Evolutionary conservation across 1,284 basidiomycete genomes (phyloP).

Genomic region (Moniliophthora roreri): DNA sequence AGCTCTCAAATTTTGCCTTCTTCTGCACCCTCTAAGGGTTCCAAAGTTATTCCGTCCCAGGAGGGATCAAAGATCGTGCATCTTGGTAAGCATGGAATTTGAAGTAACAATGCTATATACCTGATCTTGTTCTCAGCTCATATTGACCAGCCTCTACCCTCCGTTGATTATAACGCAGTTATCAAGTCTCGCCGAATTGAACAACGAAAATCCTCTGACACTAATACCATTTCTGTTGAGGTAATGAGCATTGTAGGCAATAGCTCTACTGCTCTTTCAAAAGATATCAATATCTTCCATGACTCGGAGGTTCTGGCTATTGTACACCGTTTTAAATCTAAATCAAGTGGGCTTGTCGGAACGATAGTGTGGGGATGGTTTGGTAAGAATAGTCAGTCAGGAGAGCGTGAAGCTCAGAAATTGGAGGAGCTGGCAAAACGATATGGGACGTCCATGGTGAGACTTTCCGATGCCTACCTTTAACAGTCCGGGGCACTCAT

Average conservation of each 20-base stretch:
- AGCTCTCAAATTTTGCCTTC: too few species aligned
- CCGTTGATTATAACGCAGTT: constrained; percentile 48
- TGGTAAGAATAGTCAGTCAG: constrained; percentile 50
- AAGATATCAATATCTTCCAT: constrained; percentile 59
- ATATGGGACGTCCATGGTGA: constrained; percentile 63
- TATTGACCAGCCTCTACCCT: constrained; percentile 46
- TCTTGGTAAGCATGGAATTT: constrained; percentile 26
- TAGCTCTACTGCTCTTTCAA: constrained; percentile 42
- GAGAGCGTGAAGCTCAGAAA: constrained; percentile 62
- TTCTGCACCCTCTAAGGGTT: not conserved
- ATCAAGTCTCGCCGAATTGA: constrained; percentile 28
- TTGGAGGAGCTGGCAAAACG: constrained; percentile 67
- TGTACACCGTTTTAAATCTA: constrained; percentile 66
- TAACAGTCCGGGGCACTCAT: constrained; percentile 1
- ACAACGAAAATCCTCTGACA: constrained; percentile 35
- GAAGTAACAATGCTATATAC: too few species aligned
- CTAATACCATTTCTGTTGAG: constrained; percentile 68
- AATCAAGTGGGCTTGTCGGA: constrained; percentile 59
- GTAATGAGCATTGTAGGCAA: constrained; percentile 57
- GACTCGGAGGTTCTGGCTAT: constrained; percentile 69
- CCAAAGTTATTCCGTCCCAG: not conserved
- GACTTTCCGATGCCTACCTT: constrained; percentile 18
- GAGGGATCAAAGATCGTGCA: constrained; percentile 22
- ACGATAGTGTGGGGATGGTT: constrained; percentile 76
- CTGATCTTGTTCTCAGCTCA: constrained; percentile 29